phyloP scores from a whole-genome alignment of 495 filamentous ascomycete species.

The Penicillium mononematosum region DNA sequence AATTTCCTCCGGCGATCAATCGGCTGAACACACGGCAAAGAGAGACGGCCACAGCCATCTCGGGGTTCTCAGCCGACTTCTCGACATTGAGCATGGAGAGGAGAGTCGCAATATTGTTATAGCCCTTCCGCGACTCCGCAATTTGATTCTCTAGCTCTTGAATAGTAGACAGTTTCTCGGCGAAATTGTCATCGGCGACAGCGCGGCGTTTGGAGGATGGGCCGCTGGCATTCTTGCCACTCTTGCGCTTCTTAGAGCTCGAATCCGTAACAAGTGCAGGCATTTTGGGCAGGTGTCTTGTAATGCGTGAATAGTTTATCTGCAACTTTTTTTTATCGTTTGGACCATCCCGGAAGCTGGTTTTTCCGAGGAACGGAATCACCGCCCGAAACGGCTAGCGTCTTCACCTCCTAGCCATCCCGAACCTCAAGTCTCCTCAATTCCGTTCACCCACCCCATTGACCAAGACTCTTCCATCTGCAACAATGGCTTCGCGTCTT shows the following conservation, averaged over 20 bases:
- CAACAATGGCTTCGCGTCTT: constrained; percentile 92
- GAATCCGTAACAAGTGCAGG: constrained; percentile 25
- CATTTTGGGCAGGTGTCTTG: constrained; percentile 29
- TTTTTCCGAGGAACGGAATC: constrained; percentile 55
- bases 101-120: constrained; percentile 85
- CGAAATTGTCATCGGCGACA: constrained; percentile 39
- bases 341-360: constrained; percentile 35
- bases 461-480: constrained; percentile 36
- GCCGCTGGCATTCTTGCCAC: constrained; percentile 33
- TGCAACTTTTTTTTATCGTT: constrained; percentile 34
- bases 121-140: constrained; percentile 78
- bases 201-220: constrained; percentile 49
- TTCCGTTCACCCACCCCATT: constrained; percentile 46
- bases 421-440: constrained; percentile 48
- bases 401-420: constrained; percentile 82
- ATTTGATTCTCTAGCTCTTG: constrained; percentile 73
- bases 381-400: constrained; percentile 71
- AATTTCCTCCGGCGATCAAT: constrained; percentile 70
- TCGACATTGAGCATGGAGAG: constrained; percentile 58
- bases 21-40: constrained; percentile 88
- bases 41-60: constrained; percentile 67
- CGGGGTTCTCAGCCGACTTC: constrained; percentile 40
- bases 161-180: constrained; percentile 58
- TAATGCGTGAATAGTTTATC: constrained; percentile 9
- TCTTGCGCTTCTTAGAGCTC: constrained; percentile 47